These are phyloP conservation scores for Rubus parviflorus DNA, from an alignment of 306 rosid genomes.

Conservation along the genomic window DNA sequence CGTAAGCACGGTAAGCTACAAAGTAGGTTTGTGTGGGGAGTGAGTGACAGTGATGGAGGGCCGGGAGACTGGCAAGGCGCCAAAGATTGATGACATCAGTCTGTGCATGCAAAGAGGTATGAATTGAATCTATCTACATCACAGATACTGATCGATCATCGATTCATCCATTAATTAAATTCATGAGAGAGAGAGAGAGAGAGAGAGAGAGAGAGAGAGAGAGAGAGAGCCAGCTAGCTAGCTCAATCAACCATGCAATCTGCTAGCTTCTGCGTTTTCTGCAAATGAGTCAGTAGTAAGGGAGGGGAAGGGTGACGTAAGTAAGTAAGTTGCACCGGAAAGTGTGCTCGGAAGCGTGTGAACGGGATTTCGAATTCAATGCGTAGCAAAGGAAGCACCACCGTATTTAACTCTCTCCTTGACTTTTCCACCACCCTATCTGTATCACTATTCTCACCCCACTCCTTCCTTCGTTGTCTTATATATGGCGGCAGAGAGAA, in stretches of 20 bases:
- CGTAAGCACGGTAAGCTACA: background rate
- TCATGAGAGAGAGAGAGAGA: background rate
- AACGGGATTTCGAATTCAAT: slow-evolving; percentile 34
- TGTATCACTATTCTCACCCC: background rate
- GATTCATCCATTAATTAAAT: background rate
- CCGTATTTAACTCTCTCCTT: slow-evolving; percentile 30
- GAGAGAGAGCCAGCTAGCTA: slow-evolving; percentile 1
- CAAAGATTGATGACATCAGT: slow-evolving; percentile 36
- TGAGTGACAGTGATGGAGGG: background rate
- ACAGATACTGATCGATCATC: background rate
- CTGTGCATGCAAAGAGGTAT: slow-evolving; percentile 40
- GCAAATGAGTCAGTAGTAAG: slow-evolving; percentile 14
- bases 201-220: slow-evolving; percentile 11
- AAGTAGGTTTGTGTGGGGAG: background rate
- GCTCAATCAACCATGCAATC: slow-evolving; percentile 35
- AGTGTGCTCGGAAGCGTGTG: slow-evolving; percentile 84
- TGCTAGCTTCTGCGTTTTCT: slow-evolving; percentile 12
- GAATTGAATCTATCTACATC: slow-evolving; percentile 26
- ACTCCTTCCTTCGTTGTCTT: slow-evolving; percentile 17
- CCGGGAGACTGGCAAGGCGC: background rate
- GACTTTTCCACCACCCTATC: slow-evolving; percentile 38
- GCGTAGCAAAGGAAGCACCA: background rate
- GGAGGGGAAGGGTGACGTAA: slow-evolving; percentile 45
- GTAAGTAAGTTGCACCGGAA: slow-evolving; percentile 45
- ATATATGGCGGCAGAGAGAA: slow-evolving; percentile 41